A percentile compares a stretch with the other conserved stretches of the same genome.
Conservation (phyloP, 2,329 filamentous ascomycete genomes). For the Rutstroemia sp. region DNA sequence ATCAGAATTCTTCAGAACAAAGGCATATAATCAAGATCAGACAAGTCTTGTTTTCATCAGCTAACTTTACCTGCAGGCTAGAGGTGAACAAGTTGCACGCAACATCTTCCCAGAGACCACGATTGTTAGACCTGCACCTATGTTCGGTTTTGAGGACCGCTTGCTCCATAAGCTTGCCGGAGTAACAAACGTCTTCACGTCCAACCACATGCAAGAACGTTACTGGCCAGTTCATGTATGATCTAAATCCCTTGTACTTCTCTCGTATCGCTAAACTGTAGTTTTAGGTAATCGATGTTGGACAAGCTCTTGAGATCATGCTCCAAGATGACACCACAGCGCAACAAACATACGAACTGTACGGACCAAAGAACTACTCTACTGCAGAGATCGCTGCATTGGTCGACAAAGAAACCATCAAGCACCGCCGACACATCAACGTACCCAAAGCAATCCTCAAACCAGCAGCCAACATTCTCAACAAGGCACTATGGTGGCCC, state of each 20-base stretch:
- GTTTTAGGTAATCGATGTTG: constrained; percentile 75
- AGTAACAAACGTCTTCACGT: constrained; percentile 73
- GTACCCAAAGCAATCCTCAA: constrained; percentile 75
- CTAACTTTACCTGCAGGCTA: constrained; percentile 43
- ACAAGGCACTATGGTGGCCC: constrained; percentile 85
- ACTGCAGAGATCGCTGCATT: constrained; percentile 79
- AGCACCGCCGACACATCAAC: constrained; percentile 85
- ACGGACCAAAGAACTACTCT: constrained; percentile 87
- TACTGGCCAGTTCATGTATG: constrained; percentile 84
- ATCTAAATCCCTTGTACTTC: not conserved
- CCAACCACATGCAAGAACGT: constrained; percentile 88
- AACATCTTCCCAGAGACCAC: constrained; percentile 95
- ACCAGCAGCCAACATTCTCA: constrained; percentile 65
- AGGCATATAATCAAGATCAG: constrained; percentile 38
- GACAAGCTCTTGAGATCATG: constrained; percentile 81
- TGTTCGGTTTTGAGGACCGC: constrained; percentile 93
- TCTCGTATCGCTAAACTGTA: constrained; percentile 5
- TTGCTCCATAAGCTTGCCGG: constrained; percentile 80
- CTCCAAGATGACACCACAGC: constrained; percentile 85
- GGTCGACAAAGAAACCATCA: constrained; percentile 88
- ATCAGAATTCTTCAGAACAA: constrained; percentile 87
- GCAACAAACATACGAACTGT: constrained; percentile 87
- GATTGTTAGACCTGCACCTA: constrained; percentile 85
- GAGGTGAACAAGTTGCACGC: constrained; percentile 75
- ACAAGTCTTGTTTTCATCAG: not conserved